Conservation (phyloP, 2,329 filamentous ascomycete species). For the Arthrinium phaeospermum region DNA sequence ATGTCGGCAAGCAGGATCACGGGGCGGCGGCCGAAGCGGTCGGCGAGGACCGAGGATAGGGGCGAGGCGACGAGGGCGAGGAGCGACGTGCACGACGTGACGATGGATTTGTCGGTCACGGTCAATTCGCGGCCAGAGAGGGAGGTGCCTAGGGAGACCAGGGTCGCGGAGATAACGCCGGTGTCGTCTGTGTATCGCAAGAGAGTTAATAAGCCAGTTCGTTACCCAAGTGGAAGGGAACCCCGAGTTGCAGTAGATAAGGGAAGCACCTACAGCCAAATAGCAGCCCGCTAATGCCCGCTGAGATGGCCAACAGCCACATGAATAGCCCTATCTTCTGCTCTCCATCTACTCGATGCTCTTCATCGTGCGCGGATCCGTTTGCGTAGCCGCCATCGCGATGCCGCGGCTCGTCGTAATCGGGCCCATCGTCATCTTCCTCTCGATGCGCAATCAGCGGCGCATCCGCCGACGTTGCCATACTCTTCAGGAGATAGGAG, state of each 20-base stretch:
- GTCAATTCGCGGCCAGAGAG: slow-evolving; percentile 63
- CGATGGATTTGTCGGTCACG: slow-evolving; percentile 71
- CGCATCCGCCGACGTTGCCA: slow-evolving; percentile 30
- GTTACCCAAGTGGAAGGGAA: background rate
- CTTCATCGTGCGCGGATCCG: background rate
- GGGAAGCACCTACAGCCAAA: slow-evolving; percentile 64
- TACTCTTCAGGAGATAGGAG: slow-evolving; percentile 14
- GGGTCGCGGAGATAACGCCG: slow-evolving; percentile 71
- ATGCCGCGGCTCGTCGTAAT: slow-evolving; percentile 25
- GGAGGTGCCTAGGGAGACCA: slow-evolving; percentile 67
- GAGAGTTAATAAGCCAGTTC: slow-evolving; percentile 15
- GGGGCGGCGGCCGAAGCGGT: slow-evolving; percentile 63
- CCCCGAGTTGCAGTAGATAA: background rate
- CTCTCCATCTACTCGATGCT: slow-evolving; percentile 19
- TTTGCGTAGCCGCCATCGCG: slow-evolving; percentile 24
- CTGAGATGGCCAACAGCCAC: slow-evolving; percentile 66
- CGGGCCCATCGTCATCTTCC: slow-evolving; percentile 26
- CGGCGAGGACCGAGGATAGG: slow-evolving; percentile 67
- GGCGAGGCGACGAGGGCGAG: slow-evolving; percentile 70
- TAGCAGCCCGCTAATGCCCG: slow-evolving; percentile 69
- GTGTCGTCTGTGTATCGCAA: slow-evolving; percentile 59
- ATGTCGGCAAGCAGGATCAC: slow-evolving; percentile 69
- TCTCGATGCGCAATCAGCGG: slow-evolving; percentile 31
- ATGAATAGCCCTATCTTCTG: slow-evolving; percentile 53
- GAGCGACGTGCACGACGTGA: slow-evolving; percentile 72